phyloP scores from a whole-genome alignment of 73 alveolate species.

The Paraurostyla sp. region DNA sequence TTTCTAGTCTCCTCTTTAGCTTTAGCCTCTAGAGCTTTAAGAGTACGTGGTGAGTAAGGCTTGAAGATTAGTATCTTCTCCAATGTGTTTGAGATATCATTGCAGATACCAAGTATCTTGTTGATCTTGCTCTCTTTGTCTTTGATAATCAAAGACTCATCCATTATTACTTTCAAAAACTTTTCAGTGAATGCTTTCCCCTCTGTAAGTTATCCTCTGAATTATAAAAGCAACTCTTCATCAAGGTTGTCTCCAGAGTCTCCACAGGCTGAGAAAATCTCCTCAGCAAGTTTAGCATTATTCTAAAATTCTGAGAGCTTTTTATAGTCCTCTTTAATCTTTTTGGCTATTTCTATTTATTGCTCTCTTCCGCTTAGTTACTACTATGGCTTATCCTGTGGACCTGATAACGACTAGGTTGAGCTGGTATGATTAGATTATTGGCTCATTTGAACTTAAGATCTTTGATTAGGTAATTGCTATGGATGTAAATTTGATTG shows the following conservation, averaged over 20 bases:
- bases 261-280: neutral
- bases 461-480: neutral
- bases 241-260: neutral
- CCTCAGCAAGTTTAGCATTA: slow-evolving; percentile 22
- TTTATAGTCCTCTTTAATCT: slow-evolving; percentile 47
- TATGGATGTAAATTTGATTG: neutral
- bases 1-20: neutral
- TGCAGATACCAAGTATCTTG: slow-evolving; percentile 1
- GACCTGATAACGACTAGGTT: too few species aligned
- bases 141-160: neutral
- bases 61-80: slow-evolving; percentile 5
- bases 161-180: slow-evolving; percentile 8
- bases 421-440: neutral
- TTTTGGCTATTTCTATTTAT: neutral
- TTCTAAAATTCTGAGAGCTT: slow-evolving; percentile 27
- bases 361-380: neutral
- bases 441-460: neutral
- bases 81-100: neutral
- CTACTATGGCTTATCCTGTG: neutral
- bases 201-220: slow-evolving; percentile 15
- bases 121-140: slow-evolving; percentile 14
- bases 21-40: neutral
- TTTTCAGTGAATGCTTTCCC: slow-evolving; percentile 33
- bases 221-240: neutral
- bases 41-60: neutral